A percentile compares a stretch with the other conserved stretches of the same genome.
phyloP scores from a whole-genome alignment of 331 rosid species.

The Acacia concinna region DNA sequence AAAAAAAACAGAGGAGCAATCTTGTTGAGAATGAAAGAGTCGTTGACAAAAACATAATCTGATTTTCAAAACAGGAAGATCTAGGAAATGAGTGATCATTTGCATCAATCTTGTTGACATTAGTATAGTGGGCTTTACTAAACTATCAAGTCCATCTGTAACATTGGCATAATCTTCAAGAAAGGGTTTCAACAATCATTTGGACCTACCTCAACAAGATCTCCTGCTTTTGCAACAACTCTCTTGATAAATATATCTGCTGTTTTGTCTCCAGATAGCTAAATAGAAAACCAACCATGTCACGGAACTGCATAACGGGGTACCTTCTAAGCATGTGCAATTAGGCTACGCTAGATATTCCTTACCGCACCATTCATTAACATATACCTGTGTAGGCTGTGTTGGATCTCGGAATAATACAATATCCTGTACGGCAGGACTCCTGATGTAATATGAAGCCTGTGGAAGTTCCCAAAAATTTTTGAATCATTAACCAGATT shows the following conservation, averaged over 20 bases:
- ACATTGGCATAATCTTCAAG: background rate
- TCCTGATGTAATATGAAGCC: conserved; percentile 73
- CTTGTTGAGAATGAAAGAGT: background rate
- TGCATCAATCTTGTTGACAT: conserved; percentile 6
- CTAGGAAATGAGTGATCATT: background rate
- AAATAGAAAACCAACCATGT: conserved; percentile 39
- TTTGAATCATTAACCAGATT: conserved; percentile 15
- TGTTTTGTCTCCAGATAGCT: conserved; percentile 51
- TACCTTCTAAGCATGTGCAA: conserved; percentile 8
- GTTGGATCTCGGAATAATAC: conserved; percentile 78
- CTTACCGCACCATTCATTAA: background rate
- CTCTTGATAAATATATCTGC: conserved; percentile 67
- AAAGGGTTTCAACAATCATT: background rate
- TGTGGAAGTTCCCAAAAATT: conserved; percentile 33
- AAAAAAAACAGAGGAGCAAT: background rate
- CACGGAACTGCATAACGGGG: conserved; percentile 22
- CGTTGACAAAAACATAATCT: background rate
- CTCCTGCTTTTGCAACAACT: conserved; percentile 87
- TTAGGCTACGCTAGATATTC: conserved; percentile 26
- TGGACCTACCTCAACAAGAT: conserved; percentile 83
- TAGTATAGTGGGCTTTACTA: background rate
- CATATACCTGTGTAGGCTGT: conserved; percentile 78
- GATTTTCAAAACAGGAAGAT: background rate
- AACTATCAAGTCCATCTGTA: conserved; percentile 8
- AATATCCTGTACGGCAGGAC: conserved; percentile 67